Evolutionary conservation across 192 early-diverging fungal species (phyloP).

Genomic region (Dimargaris xerosporica): DNA sequence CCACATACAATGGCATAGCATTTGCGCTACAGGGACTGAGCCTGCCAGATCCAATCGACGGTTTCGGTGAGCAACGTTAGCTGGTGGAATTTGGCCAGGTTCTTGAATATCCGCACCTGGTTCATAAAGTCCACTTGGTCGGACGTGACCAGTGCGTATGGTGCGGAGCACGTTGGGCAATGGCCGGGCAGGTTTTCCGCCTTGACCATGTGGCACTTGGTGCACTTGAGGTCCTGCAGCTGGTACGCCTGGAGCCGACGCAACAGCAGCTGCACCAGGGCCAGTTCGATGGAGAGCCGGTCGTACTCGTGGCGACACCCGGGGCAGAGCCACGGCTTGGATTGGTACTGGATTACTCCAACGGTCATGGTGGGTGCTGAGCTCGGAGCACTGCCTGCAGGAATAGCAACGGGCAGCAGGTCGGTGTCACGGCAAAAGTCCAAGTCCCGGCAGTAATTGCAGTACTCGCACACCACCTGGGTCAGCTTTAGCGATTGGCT

Average conservation of each 20-base stretch:
- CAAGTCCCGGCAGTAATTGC: conserved; percentile 70
- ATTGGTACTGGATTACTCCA: conserved; percentile 7
- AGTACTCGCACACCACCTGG: conserved; percentile 77
- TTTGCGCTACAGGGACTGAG: too few relatives aligned
- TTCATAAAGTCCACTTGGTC: conserved; percentile 33
- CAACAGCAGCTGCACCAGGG: conserved; percentile 59
- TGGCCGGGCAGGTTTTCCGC: conserved; percentile 55
- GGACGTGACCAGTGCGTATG: conserved; percentile 30
- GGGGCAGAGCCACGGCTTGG: conserved; percentile 51
- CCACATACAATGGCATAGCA: too few relatives aligned
- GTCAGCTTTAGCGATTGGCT: conserved; percentile 62
- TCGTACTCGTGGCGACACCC: conserved; percentile 73
- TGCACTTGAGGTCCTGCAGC: conserved; percentile 74
- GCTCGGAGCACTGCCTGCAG: conserved; percentile 2
- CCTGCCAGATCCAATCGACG: conserved; percentile 28
- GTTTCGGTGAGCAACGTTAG: conserved; percentile 39
- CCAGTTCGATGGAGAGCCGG: conserved; percentile 59
- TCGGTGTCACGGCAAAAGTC: conserved; percentile 79
- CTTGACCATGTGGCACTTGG: conserved; percentile 65
- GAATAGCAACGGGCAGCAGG: conserved; percentile 35
- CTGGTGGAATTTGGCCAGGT: conserved; percentile 41
- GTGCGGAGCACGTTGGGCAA: conserved; percentile 58
- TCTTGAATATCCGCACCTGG: conserved; percentile 42
- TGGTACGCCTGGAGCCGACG: conserved; percentile 58
- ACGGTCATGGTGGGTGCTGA: neutral